A percentile compares a stretch with the other conserved stretches of the same genome.
Evolutionary conservation across 352 stramenopile species (phyloP).

Genomic region (Aphanomyces euteiches): DNA sequence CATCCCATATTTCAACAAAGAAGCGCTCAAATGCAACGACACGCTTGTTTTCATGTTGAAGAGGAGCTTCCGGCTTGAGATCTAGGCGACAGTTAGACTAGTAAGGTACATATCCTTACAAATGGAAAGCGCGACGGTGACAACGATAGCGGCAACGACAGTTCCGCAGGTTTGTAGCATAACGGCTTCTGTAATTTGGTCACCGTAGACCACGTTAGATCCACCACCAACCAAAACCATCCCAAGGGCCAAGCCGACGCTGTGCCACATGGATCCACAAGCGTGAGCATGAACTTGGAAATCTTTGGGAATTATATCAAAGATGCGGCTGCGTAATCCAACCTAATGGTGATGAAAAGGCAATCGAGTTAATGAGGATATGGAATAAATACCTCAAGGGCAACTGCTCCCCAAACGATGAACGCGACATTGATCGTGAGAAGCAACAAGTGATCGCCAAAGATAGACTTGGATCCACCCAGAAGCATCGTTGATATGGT

Average conservation of each 20-base stretch:
- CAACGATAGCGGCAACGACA: constrained; percentile 47
- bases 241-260: constrained; percentile 53
- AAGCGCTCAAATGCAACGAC: constrained; percentile 54
- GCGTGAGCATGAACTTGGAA: constrained; percentile 74
- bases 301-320: constrained; percentile 71
- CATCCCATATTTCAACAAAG: constrained; percentile 51
- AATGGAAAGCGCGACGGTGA: constrained; percentile 49
- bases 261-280: constrained; percentile 62
- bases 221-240: constrained; percentile 63
- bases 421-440: constrained; percentile 57
- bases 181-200: constrained; percentile 57
- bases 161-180: constrained; percentile 64
- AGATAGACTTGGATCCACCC: constrained; percentile 59
- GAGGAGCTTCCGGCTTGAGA: constrained; percentile 55
- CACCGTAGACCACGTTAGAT: constrained; percentile 64
- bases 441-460: constrained; percentile 52
- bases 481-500: constrained; percentile 58
- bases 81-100: background rate
- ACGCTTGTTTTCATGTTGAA: constrained; percentile 45
- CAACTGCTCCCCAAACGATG: constrained; percentile 32
- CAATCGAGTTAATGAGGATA: constrained; percentile 5
- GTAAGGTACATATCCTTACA: constrained; percentile 27
- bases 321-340: constrained; percentile 58
- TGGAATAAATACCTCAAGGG: constrained; percentile 16
- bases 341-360: constrained; percentile 39